Evolutionary conservation across 2,329 filamentous ascomycete genomes (phyloP).

Genomic region (Colletotrichum acutatum): DNA sequence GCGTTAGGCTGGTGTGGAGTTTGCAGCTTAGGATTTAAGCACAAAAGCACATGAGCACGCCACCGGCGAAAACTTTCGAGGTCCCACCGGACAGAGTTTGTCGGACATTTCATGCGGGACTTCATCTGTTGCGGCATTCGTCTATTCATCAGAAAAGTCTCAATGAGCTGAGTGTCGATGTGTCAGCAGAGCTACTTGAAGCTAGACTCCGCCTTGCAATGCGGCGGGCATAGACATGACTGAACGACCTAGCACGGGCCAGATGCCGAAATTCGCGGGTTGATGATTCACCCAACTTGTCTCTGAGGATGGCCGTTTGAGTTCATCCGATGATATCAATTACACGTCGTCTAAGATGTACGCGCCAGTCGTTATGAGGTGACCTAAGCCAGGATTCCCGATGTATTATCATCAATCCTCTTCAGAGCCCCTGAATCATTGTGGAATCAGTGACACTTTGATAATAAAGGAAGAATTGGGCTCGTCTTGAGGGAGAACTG

Average conservation of each 20-base stretch:
- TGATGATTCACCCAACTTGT: background rate
- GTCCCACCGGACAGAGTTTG: background rate
- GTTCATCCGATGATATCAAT: slow-evolving; percentile 1
- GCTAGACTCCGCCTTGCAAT: background rate
- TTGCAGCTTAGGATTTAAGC: background rate
- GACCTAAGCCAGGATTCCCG: no score
- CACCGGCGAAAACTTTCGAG: background rate
- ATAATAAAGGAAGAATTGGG: no score
- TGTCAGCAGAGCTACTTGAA: background rate
- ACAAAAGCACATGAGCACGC: background rate
- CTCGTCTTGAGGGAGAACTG: no score
- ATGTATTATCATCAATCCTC: no score
- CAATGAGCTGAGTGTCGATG: background rate
- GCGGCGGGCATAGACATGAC: background rate
- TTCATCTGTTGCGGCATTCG: no score
- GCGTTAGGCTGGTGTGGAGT: background rate
- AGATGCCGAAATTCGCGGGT: background rate
- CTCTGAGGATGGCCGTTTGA: background rate
- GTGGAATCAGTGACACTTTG: no score
- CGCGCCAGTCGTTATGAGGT: background rate
- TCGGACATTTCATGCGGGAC: no score
- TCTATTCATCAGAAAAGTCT: background rate
- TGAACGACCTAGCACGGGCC: background rate
- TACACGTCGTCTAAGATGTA: background rate
- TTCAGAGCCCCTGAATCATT: no score